phyloP scores from a whole-genome alignment of 2,329 filamentous ascomycete genomes.

The Exophiala calicioides region DNA sequence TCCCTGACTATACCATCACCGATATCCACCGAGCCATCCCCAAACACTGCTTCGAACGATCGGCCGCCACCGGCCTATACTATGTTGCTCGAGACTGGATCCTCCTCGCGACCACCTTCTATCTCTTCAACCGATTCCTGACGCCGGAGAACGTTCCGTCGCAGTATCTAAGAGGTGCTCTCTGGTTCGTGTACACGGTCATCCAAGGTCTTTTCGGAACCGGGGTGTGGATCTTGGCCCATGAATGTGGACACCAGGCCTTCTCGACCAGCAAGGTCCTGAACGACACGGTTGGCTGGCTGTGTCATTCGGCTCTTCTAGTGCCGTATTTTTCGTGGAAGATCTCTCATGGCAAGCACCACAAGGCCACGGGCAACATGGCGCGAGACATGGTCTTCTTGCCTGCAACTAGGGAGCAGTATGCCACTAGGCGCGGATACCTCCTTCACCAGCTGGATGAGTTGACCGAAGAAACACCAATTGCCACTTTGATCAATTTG shows the following conservation, averaged over 20 bases:
- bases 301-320: slow-evolving; percentile 82
- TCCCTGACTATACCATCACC: slow-evolving; percentile 97
- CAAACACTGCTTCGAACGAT: slow-evolving; percentile 94
- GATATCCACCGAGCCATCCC: slow-evolving; percentile 96
- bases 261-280: slow-evolving; percentile 90
- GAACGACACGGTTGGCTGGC: slow-evolving; percentile 90
- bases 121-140: slow-evolving; percentile 83
- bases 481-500: slow-evolving; percentile 73
- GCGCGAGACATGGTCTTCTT: slow-evolving; percentile 99
- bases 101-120: slow-evolving; percentile 75
- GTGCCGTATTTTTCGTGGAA: slow-evolving; percentile 99
- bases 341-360: slow-evolving; percentile 98
- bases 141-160: slow-evolving; percentile 81
- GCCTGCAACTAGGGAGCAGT: slow-evolving; percentile 84
- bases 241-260: slow-evolving; percentile 96
- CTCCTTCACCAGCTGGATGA: slow-evolving; percentile 80
- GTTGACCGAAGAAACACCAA: slow-evolving; percentile 91
- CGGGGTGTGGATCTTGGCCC: slow-evolving; percentile 92
- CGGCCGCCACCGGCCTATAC: slow-evolving; percentile 68
- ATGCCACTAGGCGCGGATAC: slow-evolving; percentile 72
- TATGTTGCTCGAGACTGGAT: slow-evolving; percentile 84
- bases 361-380: slow-evolving; percentile 97
- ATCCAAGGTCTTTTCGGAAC: slow-evolving; percentile 92
- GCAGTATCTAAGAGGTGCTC: slow-evolving; percentile 62
- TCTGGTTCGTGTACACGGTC: slow-evolving; percentile 71